Evolutionary conservation across 306 rosid species (phyloP).

Genomic region (Calophaca sinica): DNA sequence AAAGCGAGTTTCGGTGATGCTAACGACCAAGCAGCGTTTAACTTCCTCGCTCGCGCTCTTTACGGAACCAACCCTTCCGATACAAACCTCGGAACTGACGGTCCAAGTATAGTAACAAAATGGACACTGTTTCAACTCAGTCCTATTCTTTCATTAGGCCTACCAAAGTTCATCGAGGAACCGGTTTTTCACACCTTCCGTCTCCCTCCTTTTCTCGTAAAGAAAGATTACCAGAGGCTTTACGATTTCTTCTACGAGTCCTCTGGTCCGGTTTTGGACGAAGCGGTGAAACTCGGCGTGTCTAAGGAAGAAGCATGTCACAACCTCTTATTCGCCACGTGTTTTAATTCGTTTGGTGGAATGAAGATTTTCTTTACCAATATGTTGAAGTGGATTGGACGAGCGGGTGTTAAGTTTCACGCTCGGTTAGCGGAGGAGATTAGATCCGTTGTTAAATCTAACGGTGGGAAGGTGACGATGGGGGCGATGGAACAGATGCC

Average conservation of each 20-base stretch:
- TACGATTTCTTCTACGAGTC: constrained; percentile 79
- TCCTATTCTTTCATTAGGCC: constrained; percentile 70
- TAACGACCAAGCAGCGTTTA: constrained; percentile 81
- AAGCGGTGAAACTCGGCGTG: constrained; percentile 76
- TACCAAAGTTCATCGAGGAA: constrained; percentile 73
- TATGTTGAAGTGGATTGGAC: constrained; percentile 66
- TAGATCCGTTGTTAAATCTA: constrained; percentile 59
- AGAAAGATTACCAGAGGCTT: constrained; percentile 68
- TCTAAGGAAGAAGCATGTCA: constrained; percentile 90
- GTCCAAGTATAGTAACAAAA: constrained; percentile 61
- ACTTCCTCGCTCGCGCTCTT: constrained; percentile 67
- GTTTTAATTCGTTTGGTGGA: constrained; percentile 88
- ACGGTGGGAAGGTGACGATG: constrained; percentile 76
- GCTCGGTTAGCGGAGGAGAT: constrained; percentile 69
- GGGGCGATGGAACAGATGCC: constrained; percentile 79
- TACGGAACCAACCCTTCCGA: constrained; percentile 58
- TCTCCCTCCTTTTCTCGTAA: constrained; percentile 64
- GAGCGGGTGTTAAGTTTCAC: constrained; percentile 73
- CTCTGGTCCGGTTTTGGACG: constrained; percentile 58
- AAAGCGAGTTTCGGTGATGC: constrained; percentile 57
- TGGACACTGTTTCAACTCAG: constrained; percentile 76
- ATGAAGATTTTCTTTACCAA: constrained; percentile 74
- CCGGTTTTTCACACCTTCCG: constrained; percentile 61
- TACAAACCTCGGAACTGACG: constrained; percentile 66
- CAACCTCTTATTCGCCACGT: constrained; percentile 81